Conservation (phyloP, 139 green algal genomes). For the Chlorella sp. region DNA sequence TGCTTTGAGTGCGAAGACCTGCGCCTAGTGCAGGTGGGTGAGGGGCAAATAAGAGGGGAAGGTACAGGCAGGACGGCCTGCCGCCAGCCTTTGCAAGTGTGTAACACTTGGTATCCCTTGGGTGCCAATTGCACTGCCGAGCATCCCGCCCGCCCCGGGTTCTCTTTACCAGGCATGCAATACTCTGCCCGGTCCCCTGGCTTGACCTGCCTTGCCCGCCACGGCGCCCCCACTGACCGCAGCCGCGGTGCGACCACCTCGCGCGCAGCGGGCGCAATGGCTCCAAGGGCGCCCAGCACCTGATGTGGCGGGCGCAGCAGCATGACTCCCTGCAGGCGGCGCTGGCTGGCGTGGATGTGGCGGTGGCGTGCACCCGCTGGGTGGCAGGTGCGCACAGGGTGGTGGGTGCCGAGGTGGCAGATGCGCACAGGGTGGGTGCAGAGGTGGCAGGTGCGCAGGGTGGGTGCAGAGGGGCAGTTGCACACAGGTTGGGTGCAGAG, state of each 20-base stretch:
- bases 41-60: conserved; percentile 29
- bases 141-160: not conserved
- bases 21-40: conserved; percentile 57
- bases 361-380: conserved; percentile 68
- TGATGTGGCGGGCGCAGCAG: conserved; percentile 51
- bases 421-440: too few relatives aligned
- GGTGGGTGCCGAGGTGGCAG: too few relatives aligned
- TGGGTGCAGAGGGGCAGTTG: too few relatives aligned
- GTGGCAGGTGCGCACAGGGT: conserved; percentile 30
- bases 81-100: not conserved
- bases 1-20: conserved; percentile 74
- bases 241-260: conserved; percentile 40
- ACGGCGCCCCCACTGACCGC: too few relatives aligned
- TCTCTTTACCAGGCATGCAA: too few relatives aligned
- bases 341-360: conserved; percentile 32
- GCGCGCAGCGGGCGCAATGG: conserved; percentile 44
- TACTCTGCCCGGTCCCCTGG: too few relatives aligned
- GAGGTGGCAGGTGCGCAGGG: too few relatives aligned
- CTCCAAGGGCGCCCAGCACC: conserved; percentile 68
- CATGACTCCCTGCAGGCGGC: conserved; percentile 50
- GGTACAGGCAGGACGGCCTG: not conserved
- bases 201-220: conserved; percentile 27
- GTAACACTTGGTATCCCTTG: not conserved
- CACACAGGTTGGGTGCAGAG: too few relatives aligned
- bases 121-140: conserved; percentile 47